Base-by-base conservation (phyloP, 352 stramenopile species). In the Globisporangium lucens region DNA sequence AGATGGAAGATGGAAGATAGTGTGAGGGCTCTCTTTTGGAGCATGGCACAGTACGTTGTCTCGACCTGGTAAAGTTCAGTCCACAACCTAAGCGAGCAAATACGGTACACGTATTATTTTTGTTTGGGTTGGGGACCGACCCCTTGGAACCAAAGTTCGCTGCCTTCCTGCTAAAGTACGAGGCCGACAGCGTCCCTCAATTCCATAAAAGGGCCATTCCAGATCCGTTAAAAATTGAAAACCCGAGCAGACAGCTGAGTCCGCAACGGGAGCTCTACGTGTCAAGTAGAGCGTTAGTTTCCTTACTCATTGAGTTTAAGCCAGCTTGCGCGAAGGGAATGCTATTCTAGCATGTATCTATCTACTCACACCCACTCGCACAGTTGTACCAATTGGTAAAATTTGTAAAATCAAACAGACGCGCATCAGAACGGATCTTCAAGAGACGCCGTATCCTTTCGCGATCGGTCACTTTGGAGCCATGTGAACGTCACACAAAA, bases 281-380 rank as follows among this genome's bases (percentile, higher is more conserved):
- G 83, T 94, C 85, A 94, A 77, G 85, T 93, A 90, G 79, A 69
- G 80, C 81, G 71, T 78, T 93, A 94, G 87, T 94, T 94, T 94
- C 87, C 87, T 94, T 94, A 94, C 87, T 94, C 87, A 94, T 94
- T 93, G 87, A 94, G 87, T 94, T 94, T 94, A 94, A 94, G 87
- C 87, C 84, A 78, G 38, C 7, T 67, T 59, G 13, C 10, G 36
- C 13, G 1, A 3, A 1, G 27, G 0, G 24, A 29, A 0, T 3
- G 3, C 2, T 13, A 0, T 17, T n/a, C 7, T 13, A 0, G 29
- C 2, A 30, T 38, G 0, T 51, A 66, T 58, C 47, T 15, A 3
- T 6, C 10, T 2, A 0, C 2, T 17, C 1, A 1, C 22, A 46
- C 29, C 65, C 65, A 38, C 24, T 33, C 56, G 56, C 5, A 55